These are phyloP conservation scores for Dimargaris cristalligena DNA, from an alignment of 192 early-diverging fungal species.

Conservation along the genomic window DNA sequence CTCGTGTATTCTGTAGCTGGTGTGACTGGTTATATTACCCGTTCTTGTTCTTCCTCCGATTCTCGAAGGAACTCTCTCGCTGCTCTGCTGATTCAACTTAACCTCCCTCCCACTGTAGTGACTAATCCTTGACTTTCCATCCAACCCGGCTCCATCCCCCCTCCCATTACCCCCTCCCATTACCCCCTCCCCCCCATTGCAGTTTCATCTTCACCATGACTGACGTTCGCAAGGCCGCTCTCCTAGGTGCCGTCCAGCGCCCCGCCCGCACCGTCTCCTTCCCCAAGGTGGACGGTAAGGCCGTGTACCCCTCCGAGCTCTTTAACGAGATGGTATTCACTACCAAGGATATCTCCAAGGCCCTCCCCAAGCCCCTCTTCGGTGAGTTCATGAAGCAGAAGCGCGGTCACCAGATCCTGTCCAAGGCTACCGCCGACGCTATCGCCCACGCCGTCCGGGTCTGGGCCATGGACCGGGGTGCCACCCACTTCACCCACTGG, in stretches of 20 bases:
- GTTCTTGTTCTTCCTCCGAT: no score
- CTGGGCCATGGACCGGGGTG: constrained; percentile 95
- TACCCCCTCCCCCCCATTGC: not conserved
- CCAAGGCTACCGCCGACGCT: constrained; percentile 90
- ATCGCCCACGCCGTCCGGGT: constrained; percentile 96
- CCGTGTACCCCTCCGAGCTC: constrained; percentile 71
- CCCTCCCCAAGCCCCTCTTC: constrained; percentile 91
- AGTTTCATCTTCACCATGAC: not conserved
- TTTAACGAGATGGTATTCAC: constrained; percentile 91
- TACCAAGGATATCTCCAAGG: constrained; percentile 70
- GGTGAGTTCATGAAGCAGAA: constrained; percentile 85
- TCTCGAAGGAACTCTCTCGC: no score
- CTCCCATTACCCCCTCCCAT: no score
- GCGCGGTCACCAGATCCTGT: constrained; percentile 72
- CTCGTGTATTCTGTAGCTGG: no score
- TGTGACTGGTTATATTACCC: no score
- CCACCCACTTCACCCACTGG: constrained; percentile 99
- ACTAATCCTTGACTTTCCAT: no score
- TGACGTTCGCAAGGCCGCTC: constrained; percentile 23
- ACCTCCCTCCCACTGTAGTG: no score
- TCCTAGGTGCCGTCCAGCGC: constrained; percentile 44
- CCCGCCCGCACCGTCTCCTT: constrained; percentile 58
- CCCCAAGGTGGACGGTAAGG: constrained; percentile 55
- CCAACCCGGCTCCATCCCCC: no score
- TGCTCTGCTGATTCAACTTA: no score